Percentiles rank a stretch among this genome's conserved stretches.
These are phyloP conservation scores for Volvariella volvacea DNA, from an alignment of 1,284 basidiomycete species.

Conservation along the genomic window DNA sequence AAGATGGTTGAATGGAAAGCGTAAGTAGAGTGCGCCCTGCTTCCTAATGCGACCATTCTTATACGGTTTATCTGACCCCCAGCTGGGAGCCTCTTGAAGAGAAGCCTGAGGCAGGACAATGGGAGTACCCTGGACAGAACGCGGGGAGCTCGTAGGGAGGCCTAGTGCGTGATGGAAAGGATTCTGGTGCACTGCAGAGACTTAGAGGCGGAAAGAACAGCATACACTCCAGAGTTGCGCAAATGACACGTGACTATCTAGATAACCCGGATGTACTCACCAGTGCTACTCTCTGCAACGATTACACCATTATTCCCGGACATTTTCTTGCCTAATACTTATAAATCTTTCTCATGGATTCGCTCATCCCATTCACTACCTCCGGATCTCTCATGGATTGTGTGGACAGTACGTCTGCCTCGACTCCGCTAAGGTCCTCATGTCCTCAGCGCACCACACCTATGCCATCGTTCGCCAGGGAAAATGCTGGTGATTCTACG, in stretches of 20 bases:
- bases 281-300: no score
- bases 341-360: slow-evolving; percentile 66
- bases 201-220: neutral
- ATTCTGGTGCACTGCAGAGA: no score
- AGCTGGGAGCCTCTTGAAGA: slow-evolving; percentile 89
- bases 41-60: slow-evolving; percentile 3
- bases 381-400: slow-evolving; percentile 95
- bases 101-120: slow-evolving; percentile 76
- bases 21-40: slow-evolving; percentile 53
- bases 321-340: neutral
- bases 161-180: no score
- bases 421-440: slow-evolving; percentile 44
- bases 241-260: no score
- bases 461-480: slow-evolving; percentile 56
- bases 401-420: slow-evolving; percentile 92
- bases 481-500: slow-evolving; percentile 97
- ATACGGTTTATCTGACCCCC: slow-evolving; percentile 8
- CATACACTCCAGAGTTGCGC: no score
- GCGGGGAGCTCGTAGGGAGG: slow-evolving; percentile 22
- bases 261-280: no score
- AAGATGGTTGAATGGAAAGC: slow-evolving; percentile 96
- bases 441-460: slow-evolving; percentile 41
- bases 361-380: slow-evolving; percentile 93
- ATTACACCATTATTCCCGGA: slow-evolving; percentile 2
- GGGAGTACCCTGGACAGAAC: slow-evolving; percentile 81